Evolutionary conservation across 2,329 filamentous ascomycete genomes (phyloP), one percentile per base, ranked within the genome.

Genomic region (Gnomoniopsis sp.): DNA sequence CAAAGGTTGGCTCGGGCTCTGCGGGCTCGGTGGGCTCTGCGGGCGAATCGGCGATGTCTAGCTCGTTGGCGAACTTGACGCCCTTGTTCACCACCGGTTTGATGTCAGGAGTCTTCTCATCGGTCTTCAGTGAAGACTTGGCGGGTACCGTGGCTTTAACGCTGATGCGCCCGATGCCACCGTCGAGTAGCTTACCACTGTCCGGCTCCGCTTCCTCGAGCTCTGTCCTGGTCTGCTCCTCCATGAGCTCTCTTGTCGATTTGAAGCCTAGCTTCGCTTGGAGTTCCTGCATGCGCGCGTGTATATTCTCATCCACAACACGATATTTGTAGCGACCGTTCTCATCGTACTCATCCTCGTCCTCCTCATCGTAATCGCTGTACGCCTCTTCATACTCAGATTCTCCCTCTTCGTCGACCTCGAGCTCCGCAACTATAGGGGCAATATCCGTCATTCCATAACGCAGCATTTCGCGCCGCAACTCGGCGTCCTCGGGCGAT

Each of bases 381-480:
- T 48, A 58, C 30, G 55, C 58, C 3, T 58, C 51, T n/a, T 58
- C 58, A 3, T 58, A 55, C 4, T 60, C 58, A 8, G 58, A 58
- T 6, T 57, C 51, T 10, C 50, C 53, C 26, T 60, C 55, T 43
- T 93, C 88, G 62, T 96, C 91, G 2, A 98, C 73, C 59, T 96
- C 85, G 49, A 99, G 82, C 74, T 98, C 92, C 17, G 95, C 95
- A 17, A 99, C 95, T 2, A 99, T 90, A 41, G 91, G 86, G 3
- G 92, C 91, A 58, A 99, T 88, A 71, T 98, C 93, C 48, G 88
- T 88, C 73, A 96, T 81, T 62, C 90, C 88, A 69, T 98, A 99
- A 63, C 90, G 83, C 8, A 98, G 80, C 93, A 99, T 98, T 68
- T 97, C 88, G 58, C 88, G 85, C 6, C 95, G 87, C 23, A 96